phyloP scores from a whole-genome alignment of 2,329 filamentous ascomycete species.

The Pseudogymnoascus sp. region DNA sequence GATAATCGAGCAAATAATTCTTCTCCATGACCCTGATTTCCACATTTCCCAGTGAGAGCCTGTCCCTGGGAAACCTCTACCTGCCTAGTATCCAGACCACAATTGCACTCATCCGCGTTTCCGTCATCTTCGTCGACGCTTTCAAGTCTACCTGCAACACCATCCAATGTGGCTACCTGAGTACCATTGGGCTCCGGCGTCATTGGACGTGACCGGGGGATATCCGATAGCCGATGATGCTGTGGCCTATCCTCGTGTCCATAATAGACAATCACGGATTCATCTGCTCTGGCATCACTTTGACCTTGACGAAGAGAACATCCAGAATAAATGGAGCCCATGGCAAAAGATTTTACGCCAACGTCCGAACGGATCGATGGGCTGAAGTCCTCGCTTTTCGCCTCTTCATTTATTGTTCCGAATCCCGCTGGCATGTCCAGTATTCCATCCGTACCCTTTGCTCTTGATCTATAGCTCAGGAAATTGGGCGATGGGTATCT shows the following conservation, averaged over 20 bases:
- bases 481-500: not conserved
- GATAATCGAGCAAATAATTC: not conserved
- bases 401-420: not conserved
- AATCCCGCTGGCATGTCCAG: not conserved
- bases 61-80: not conserved
- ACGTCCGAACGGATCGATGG: not conserved
- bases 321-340: not conserved
- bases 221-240: slow-evolving; percentile 2
- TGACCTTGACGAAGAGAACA: not conserved
- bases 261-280: slow-evolving; percentile 21
- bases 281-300: slow-evolving; percentile 18
- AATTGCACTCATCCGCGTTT: not conserved
- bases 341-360: not conserved
- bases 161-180: not conserved
- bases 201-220: not conserved
- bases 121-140: not conserved
- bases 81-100: not conserved
- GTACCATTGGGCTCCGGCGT: not conserved
- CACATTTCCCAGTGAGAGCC: not conserved
- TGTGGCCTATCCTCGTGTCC: slow-evolving; percentile 18
- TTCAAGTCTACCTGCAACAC: not conserved
- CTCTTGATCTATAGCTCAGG: not conserved
- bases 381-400: not conserved
- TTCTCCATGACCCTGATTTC: not conserved
- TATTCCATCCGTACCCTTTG: not conserved